Base-by-base conservation (phyloP, 1,284 basidiomycete genomes). In the Cronartium quercuum region DNA sequence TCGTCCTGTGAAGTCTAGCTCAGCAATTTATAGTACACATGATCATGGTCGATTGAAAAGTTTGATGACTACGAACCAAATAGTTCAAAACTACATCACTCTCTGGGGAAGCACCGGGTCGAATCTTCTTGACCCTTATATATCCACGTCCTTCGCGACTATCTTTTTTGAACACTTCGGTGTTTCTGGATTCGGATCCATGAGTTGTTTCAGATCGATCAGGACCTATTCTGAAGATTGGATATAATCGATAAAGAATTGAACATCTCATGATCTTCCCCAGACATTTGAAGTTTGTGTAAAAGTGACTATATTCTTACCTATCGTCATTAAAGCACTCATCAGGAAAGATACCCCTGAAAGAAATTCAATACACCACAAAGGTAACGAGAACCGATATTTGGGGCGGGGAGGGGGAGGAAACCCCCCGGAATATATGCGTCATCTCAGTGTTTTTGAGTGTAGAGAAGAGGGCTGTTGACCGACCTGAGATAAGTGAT, bases 401-500 rank as follows among this genome's bases (percentile, higher is more conserved):
- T 13, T 10, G 10, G 57, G 12, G 44, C 44, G 44, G n/a, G 12
- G 44, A 12, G 44, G 12, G n/a, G 12, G 44, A 6, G 35, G 21
- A 24, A 40, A 29, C 21, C 15, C 57, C 6, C 3, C 34, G 4
- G 15, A 61, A 61, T 13, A 51, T 24, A 61, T 51, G 12, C n/a
- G 12, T 51, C 44, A n/a, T 51, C n/a, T 12, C 10, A 5, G 21
- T 5, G 6, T 42, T 6, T 42, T 37, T 12, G 15, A 13, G 2
- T 18, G 37, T 55, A 3, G n/a, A 66, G 37, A 9, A 24, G 12
- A 66, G 15, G 18, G 24, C 2, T 40, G 2, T 6, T 7, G 15
- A 12, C 60, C 63, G 57, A 73, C 70, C 70, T 65, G 21, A 73
- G 63, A 73, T 73, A 73, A n/a, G 70, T 73, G 47, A 73, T 73